phyloP scores from a whole-genome alignment of 768 basidiomycete genomes.

The Mycena epipterygia region DNA sequence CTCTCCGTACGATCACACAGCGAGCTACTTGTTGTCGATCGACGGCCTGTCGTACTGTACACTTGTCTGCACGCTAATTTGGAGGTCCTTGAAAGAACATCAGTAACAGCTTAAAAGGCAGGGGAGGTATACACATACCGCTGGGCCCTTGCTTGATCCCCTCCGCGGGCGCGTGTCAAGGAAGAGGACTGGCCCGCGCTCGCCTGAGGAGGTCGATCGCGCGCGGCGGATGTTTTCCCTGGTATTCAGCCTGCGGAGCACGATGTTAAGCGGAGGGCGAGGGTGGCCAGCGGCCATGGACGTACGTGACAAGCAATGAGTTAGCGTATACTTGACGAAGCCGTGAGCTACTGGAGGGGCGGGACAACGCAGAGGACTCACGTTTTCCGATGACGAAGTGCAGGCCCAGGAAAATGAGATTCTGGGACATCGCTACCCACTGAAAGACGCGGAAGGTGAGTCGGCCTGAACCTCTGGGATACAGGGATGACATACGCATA shows the following conservation, averaged over 20 bases:
- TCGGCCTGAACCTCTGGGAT: too few relatives aligned
- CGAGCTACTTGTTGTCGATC: background rate
- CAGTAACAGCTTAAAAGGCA: background rate
- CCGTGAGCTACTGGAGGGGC: background rate
- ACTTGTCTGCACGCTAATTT: slow-evolving; percentile 29
- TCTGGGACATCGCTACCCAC: slow-evolving; percentile 54
- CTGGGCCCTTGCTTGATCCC: background rate
- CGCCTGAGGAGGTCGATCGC: slow-evolving; percentile 15
- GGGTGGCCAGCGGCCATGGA: background rate
- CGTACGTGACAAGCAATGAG: slow-evolving; percentile 31
- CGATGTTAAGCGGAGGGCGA: background rate
- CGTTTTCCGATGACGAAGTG: slow-evolving; percentile 56
- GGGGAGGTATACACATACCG: background rate
- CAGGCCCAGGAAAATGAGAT: slow-evolving; percentile 56
- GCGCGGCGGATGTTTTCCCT: slow-evolving; percentile 26
- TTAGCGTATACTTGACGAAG: slow-evolving; percentile 23
- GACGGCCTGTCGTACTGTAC: slow-evolving; percentile 20
- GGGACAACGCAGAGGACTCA: slow-evolving; percentile 31
- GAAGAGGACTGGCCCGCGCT: slow-evolving; percentile 20
- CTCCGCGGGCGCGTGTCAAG: slow-evolving; percentile 20
- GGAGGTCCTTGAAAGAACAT: slow-evolving; percentile 16
- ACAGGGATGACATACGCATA: slow-evolving; percentile 45
- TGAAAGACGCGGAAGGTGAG: slow-evolving; percentile 15
- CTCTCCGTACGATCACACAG: too few relatives aligned
- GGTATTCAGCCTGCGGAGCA: slow-evolving; percentile 20